Evolutionary conservation across 1,139 yeast genomes (phyloP), one percentile per base, ranked within the genome.

Genomic region (Diutina scorzettiae): DNA sequence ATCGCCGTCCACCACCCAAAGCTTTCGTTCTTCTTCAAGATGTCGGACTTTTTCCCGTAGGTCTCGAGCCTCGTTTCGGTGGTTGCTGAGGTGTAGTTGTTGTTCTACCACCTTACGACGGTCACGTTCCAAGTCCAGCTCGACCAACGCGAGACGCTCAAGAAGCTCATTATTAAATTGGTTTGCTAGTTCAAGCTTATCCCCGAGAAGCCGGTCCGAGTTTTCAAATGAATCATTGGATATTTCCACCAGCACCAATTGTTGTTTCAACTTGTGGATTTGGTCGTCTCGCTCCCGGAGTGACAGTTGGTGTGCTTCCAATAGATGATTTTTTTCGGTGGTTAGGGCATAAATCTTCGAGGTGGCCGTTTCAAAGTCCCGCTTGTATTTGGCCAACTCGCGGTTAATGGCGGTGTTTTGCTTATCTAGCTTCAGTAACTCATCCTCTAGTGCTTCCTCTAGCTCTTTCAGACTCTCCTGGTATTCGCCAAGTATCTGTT

Each of bases 401-500:
- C 39, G 39, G 5, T 34, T 21, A 28, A 23, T 23, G n/a, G 48
- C 44, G 1, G 46, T 42, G 41, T 63, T 64, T 4, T 53, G 49
- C 1, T 46, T 14, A 43, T 69, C 73, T 23, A 65, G 50, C 8
- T 53, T 59, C 41, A 56, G 60, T 25, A 68, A 55, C 47, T 69
- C 74, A 24, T 63, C 67, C 48, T 69, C 74, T 34, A 69, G 54
- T 1, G 71, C 72, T 44, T 55, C 64, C 47, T 69, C 74, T 37
- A 69, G 54, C 41, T 67, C 73, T 45, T 59, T 63, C 44, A 69
- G 63, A 2, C 69, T 62, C 41, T 64, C 71, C 46, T 68, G 73
- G 47, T 67, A 67, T 46, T 67, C 73, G 16, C 50, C 46, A 17
- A 67, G 49, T 39, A 63, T 69, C 12, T 52, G 49, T 47, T 68